Base-by-base conservation (phyloP, 441 rosid species). In the Isatis lusitanica region DNA sequence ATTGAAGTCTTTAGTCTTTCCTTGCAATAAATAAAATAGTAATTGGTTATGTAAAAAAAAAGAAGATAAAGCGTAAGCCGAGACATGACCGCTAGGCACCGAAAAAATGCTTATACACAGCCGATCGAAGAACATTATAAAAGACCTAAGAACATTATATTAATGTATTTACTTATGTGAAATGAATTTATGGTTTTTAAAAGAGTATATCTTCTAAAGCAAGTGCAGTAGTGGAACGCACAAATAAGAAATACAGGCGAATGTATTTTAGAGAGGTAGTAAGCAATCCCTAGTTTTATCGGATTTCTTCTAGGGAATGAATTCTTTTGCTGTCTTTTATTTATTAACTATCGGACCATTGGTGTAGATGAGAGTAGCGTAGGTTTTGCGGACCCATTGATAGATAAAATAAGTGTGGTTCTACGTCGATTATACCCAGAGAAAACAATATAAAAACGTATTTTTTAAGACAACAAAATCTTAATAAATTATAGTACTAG, bases 261-360 rank as follows among this genome's bases (percentile, higher is more conserved):
- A 26, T 26, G 28, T 26, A 26, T 26, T 26, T 26, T 24, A 66
- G 53, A 52, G 38, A 52, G 47, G 39, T 38, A 36, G 55, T 74
- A 67, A 59, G 63, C 78, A 74, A 59, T 74, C 63, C 73, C 68
- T 59, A 50, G 62, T 59, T 51, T 40, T 51, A 60, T 66, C 46
- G 55, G 30, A 74, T 39, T 16, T 66, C 5, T 58, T 58, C 18
- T 18, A 33, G 53, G 68, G 35, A 66, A 58, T 57, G 44, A 47
- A 38, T 47, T 38, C 9, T 35, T 56, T 58, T 24, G n/a, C 59
- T 36, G 15, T 65, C 18, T 47, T 17, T 9, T 48, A 7, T 7
- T 6, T 28, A 6, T 13, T 58, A 26, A 74, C 50, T 59, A 59
- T 59, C 5, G 30, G 50, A 43, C 28, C 59, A 50, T 50, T 50